phyloP scores from a whole-genome alignment of 169 alveolate species.

The Cystoisospora suis region DNA sequence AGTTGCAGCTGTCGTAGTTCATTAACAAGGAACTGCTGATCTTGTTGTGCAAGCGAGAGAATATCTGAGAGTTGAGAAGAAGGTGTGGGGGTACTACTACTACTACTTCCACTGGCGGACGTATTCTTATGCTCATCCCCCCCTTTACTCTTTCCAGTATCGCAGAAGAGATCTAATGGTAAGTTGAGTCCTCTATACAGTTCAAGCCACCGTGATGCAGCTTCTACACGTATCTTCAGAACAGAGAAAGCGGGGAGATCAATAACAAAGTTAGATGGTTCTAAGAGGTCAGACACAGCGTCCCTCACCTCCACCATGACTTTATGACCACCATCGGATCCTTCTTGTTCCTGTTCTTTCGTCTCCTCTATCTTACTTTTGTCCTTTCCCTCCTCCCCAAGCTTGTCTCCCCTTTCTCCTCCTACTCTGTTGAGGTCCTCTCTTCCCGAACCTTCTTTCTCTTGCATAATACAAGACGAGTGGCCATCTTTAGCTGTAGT shows the following conservation, averaged over 20 bases:
- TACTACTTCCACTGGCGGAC: not conserved
- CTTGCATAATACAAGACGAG: not conserved
- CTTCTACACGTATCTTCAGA: constrained; percentile 9
- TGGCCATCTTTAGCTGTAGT: too few species aligned
- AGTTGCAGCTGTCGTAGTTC: constrained; percentile 31
- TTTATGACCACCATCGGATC: not conserved
- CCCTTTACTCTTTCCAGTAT: constrained; percentile 25
- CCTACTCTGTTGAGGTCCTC: too few species aligned
- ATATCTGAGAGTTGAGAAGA: not conserved
- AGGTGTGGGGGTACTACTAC: constrained; percentile 15
- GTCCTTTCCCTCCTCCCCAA: not conserved
- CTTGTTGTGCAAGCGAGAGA: not conserved
- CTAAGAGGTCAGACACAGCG: not conserved
- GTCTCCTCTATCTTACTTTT: too few species aligned
- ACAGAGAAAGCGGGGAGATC: constrained; percentile 14
- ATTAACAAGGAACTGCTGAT: not conserved
- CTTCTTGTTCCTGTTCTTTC: too few species aligned
- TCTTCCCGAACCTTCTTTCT: not conserved
- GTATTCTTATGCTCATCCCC: not conserved
- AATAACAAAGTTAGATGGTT: not conserved
- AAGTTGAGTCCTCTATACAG: not conserved
- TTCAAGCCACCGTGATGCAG: constrained; percentile 21
- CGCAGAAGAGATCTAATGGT: constrained; percentile 15
- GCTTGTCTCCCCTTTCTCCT: too few species aligned
- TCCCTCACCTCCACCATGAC: too few species aligned